A percentile compares a stretch with the other conserved stretches of the same genome.
phyloP scores from a whole-genome alignment of 371 early-diverging fungal species.

The Sporodiniella umbellata region DNA sequence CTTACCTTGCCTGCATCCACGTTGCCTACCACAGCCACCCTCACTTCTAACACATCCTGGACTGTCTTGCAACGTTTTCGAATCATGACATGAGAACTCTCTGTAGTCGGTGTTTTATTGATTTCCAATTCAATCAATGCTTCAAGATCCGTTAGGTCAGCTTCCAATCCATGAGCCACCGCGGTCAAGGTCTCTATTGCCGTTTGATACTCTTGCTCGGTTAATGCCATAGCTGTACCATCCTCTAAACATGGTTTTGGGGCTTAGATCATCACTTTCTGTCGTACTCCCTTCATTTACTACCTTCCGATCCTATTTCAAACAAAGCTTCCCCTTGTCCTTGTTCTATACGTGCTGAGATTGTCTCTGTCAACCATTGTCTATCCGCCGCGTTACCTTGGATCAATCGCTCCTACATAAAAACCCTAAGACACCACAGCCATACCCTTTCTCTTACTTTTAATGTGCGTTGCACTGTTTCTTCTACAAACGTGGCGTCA shows the following conservation, averaged over 20 bases:
- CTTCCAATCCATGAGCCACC: slow-evolving; percentile 47
- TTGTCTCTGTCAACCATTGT: slow-evolving; percentile 32
- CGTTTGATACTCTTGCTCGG: slow-evolving; percentile 52
- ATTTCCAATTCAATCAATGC: slow-evolving; percentile 30
- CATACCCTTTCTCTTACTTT: slow-evolving; percentile 2
- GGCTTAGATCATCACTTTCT: no score
- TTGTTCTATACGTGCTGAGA: slow-evolving; percentile 54
- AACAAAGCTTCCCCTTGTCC: slow-evolving; percentile 76
- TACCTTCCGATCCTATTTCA: slow-evolving; percentile 80
- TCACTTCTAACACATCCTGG: slow-evolving; percentile 78
- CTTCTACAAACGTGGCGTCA: slow-evolving; percentile 1
- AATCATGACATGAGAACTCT: slow-evolving; percentile 56
- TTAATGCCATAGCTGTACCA: slow-evolving; percentile 66
- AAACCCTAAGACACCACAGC: background rate
- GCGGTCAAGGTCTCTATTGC: slow-evolving; percentile 44
- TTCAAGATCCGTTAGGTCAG: slow-evolving; percentile 66
- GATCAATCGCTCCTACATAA: slow-evolving; percentile 30
- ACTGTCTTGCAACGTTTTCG: slow-evolving; percentile 66
- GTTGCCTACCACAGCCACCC: slow-evolving; percentile 90
- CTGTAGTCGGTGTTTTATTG: background rate
- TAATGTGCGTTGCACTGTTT: slow-evolving; percentile 1
- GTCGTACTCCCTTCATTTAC: no score
- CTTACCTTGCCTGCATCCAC: slow-evolving; percentile 71
- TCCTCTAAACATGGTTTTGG: no score
- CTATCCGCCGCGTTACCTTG: slow-evolving; percentile 42